phyloP scores from a whole-genome alignment of 2,329 filamentous ascomycete genomes.

The Chaetomium olivaceum region DNA sequence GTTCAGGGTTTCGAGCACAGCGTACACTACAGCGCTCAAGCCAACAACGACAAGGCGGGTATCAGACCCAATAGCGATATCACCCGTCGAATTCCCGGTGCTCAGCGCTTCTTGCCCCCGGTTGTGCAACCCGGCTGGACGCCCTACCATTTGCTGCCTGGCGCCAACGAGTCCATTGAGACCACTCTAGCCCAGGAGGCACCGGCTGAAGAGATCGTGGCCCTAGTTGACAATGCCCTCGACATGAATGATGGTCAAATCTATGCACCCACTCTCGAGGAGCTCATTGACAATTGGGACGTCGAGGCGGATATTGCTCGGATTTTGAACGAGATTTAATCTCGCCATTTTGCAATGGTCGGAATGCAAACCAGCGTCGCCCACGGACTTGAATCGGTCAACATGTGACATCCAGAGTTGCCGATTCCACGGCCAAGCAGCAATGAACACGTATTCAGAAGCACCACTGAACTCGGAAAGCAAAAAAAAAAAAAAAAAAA shows the following conservation, averaged over 20 bases:
- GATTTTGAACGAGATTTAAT: conserved; percentile 8
- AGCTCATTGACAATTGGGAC: conserved; percentile 11
- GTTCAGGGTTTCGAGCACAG: conserved; percentile 16
- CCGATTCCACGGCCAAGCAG: too few relatives aligned
- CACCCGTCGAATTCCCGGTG: conserved; percentile 15
- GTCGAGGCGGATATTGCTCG: conserved; percentile 6
- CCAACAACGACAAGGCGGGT: conserved; percentile 10
- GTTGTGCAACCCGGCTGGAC: conserved; percentile 15
- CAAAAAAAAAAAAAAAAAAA: too few relatives aligned
- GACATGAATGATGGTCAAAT: conserved; percentile 5
- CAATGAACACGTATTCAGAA: too few relatives aligned
- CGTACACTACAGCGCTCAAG: not conserved
- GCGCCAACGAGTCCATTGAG: not conserved
- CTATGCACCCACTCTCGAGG: not conserved
- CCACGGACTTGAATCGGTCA: not conserved
- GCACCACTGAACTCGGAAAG: too few relatives aligned
- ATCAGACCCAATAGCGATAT: conserved; percentile 14
- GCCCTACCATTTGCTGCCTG: conserved; percentile 15
- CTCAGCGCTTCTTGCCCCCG: conserved; percentile 21
- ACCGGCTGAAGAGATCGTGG: not conserved
- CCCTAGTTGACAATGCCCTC: not conserved
- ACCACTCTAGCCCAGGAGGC: not conserved
- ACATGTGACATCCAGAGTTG: too few relatives aligned
- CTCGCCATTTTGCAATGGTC: not conserved
- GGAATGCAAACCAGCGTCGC: not conserved